These are phyloP conservation scores for Pseudocercospora cruenta DNA, from an alignment of 2,329 filamentous ascomycete species.

Conservation along the genomic window DNA sequence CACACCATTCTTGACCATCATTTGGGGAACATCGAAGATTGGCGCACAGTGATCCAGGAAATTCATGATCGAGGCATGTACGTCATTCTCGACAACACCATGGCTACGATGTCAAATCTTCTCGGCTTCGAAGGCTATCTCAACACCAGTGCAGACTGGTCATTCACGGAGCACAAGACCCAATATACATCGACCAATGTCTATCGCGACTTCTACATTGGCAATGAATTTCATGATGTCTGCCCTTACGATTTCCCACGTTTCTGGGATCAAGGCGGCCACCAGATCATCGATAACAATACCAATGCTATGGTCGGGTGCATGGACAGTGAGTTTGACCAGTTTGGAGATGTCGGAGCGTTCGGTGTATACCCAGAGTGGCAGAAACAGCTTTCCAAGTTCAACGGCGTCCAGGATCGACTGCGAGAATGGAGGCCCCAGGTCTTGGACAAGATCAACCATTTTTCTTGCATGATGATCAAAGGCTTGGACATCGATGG, in stretches of 20 bases:
- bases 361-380: constrained; percentile 67
- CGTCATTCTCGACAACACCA: constrained; percentile 67
- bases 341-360: constrained; percentile 66
- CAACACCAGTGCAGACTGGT: constrained; percentile 62
- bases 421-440: constrained; percentile 65
- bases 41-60: constrained; percentile 61
- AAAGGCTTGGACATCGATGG: constrained; percentile 67
- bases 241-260: constrained; percentile 60
- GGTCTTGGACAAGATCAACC: constrained; percentile 61
- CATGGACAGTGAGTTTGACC: constrained; percentile 66
- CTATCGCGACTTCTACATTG: constrained; percentile 63
- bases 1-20: constrained; percentile 67
- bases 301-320: constrained; percentile 57
- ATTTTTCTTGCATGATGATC: constrained; percentile 67
- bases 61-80: constrained; percentile 68
- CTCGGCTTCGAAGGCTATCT: constrained; percentile 65
- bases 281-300: constrained; percentile 53
- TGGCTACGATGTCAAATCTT: constrained; percentile 66
- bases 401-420: constrained; percentile 69
- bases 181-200: constrained; percentile 58
- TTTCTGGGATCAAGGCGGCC: constrained; percentile 64
- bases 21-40: constrained; percentile 61
- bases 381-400: constrained; percentile 67
- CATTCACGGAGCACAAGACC: constrained; percentile 59
- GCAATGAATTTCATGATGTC: constrained; percentile 56